phyloP scores from a whole-genome alignment of 768 basidiomycete genomes.

The Tricholoma hemisulphureum region DNA sequence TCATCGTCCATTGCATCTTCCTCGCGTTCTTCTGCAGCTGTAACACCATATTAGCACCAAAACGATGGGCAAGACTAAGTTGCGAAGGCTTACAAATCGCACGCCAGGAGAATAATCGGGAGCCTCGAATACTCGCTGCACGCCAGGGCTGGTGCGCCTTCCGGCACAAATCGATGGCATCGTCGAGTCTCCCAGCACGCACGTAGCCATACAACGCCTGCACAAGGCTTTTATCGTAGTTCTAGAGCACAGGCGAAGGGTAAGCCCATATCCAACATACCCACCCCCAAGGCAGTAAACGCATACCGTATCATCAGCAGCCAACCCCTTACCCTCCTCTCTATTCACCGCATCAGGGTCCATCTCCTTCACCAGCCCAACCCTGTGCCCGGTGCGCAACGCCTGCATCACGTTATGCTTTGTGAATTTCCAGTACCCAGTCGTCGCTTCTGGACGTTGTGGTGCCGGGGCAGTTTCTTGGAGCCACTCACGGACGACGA shows the following conservation, averaged over 20 bases:
- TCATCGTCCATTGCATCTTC: constrained; percentile 51
- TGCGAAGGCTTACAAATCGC: constrained; percentile 69
- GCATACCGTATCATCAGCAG: constrained; percentile 74
- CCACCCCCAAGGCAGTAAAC: background rate
- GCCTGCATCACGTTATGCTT: constrained; percentile 73
- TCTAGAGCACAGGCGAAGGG: constrained; percentile 38
- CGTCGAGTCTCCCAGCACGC: constrained; percentile 83
- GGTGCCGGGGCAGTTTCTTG: constrained; percentile 71
- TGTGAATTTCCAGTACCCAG: constrained; percentile 88
- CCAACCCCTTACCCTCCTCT: constrained; percentile 51
- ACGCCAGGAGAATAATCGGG: constrained; percentile 73
- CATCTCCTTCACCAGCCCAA: constrained; percentile 61
- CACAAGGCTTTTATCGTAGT: constrained; percentile 74
- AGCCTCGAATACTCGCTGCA: constrained; percentile 85
- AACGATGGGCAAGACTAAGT: no score
- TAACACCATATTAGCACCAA: background rate
- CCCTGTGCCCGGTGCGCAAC: constrained; percentile 46
- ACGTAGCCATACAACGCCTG: constrained; percentile 78
- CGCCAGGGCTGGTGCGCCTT: constrained; percentile 90
- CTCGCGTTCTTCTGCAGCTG: constrained; percentile 41
- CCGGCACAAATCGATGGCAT: constrained; percentile 79
- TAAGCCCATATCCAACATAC: background rate
- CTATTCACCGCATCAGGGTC: constrained; percentile 79
- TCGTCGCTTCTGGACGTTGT: constrained; percentile 65
- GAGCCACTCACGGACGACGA: constrained; percentile 86